These are phyloP conservation scores for Fusarium xyrophilum DNA, from an alignment of 2,329 filamentous ascomycete genomes.

Conservation along the genomic window DNA sequence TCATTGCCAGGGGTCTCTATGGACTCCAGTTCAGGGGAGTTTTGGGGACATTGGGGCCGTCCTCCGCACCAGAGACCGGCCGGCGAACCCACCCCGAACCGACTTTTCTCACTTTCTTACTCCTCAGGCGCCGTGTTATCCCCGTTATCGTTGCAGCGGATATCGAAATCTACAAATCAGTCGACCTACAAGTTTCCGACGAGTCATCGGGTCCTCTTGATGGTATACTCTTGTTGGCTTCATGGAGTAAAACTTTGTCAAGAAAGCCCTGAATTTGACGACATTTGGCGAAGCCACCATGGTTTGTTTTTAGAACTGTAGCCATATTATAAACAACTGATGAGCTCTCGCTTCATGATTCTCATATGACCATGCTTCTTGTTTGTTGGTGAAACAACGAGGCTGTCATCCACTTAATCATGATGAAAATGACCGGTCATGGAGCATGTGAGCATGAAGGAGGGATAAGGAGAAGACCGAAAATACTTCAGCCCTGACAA, in stretches of 20 bases:
- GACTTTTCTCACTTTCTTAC: conserved; percentile 24
- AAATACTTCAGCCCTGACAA: conserved; percentile 27
- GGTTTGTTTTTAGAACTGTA: neutral
- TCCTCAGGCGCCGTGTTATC: conserved; percentile 21
- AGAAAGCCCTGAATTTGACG: conserved; percentile 15
- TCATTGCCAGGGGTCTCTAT: conserved; percentile 33
- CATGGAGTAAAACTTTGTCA: conserved; percentile 23
- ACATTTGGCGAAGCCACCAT: conserved; percentile 23
- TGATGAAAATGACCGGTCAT: conserved; percentile 4
- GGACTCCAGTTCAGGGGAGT: conserved; percentile 24
- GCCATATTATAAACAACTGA: neutral
- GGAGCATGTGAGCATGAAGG: conserved; percentile 10
- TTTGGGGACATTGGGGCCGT: conserved; percentile 29
- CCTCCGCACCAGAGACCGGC: conserved; percentile 9
- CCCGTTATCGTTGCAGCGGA: conserved; percentile 24
- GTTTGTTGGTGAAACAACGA: neutral
- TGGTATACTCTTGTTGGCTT: conserved; percentile 8
- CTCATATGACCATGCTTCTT: neutral
- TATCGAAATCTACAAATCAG: conserved; percentile 19
- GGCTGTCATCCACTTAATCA: neutral
- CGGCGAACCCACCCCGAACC: conserved; percentile 21
- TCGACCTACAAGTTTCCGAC: conserved; percentile 19
- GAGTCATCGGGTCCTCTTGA: conserved; percentile 1
- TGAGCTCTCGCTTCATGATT: neutral
- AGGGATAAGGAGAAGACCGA: neutral